These are phyloP conservation scores for Dianthus caryophyllus DNA, from an alignment of 148 eudicot genomes.

Conservation along the genomic window DNA sequence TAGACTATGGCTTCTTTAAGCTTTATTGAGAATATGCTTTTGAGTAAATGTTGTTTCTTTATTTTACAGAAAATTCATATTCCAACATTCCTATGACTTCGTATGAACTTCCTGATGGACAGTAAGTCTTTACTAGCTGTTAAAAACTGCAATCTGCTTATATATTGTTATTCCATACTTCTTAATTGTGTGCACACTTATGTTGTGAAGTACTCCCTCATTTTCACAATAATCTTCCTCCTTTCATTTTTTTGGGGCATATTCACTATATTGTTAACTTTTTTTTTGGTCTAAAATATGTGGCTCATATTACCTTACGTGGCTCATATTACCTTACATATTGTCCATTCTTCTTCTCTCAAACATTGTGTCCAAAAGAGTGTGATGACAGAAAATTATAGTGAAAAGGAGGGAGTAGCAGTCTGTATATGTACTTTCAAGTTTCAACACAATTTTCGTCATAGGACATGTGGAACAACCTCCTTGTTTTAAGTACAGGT, in stretches of 20 bases:
- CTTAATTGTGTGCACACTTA: background rate
- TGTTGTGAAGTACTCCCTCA: background rate
- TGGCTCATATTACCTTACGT: no score
- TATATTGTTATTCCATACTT: background rate
- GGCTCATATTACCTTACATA: no score
- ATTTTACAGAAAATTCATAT: constrained; percentile 66
- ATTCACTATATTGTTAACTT: no score
- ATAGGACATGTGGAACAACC: background rate
- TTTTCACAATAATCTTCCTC: no score
- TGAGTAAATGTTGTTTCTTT: constrained; percentile 8
- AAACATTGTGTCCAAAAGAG: no score
- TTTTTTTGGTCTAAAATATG: no score
- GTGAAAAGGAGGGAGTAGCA: no score
- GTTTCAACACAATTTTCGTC: background rate
- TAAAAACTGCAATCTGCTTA: background rate
- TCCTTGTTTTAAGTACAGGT: background rate
- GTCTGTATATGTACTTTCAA: background rate
- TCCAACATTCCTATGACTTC: constrained; percentile 97
- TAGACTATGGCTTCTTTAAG: background rate
- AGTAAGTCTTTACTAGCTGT: constrained; percentile 53
- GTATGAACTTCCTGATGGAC: constrained; percentile 98
- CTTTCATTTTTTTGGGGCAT: no score
- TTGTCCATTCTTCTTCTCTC: no score
- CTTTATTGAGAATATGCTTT: background rate
- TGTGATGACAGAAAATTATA: no score